Conservation (phyloP, 345 rosid genomes). For the Euphorbia tirucalli region DNA sequence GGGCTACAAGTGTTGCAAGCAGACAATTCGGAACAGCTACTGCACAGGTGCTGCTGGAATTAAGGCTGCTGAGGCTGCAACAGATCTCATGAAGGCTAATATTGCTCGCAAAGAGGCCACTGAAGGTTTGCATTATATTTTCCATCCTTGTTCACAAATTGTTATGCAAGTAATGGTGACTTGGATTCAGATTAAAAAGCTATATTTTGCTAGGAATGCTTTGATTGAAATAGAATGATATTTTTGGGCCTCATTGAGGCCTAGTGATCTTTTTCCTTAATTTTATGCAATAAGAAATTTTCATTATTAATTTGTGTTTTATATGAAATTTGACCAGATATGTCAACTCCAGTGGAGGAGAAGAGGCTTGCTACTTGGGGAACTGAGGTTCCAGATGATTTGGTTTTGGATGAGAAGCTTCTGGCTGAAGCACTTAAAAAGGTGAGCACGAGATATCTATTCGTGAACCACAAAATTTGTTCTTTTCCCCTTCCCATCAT, state of each 20-base stretch:
- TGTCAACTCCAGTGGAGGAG: slow-evolving; percentile 47
- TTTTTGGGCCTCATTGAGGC: background rate
- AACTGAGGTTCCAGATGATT: slow-evolving; percentile 59
- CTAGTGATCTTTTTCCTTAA: background rate
- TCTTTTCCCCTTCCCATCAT: background rate
- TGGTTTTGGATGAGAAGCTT: slow-evolving; percentile 58
- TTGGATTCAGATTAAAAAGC: background rate
- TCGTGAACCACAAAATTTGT: background rate
- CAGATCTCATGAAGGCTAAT: slow-evolving; percentile 68
- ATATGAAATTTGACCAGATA: slow-evolving; percentile 24
- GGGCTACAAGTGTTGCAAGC: slow-evolving; percentile 83
- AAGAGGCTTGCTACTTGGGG: slow-evolving; percentile 79
- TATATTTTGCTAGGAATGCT: background rate
- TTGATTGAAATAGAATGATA: background rate
- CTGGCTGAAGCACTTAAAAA: slow-evolving; percentile 64
- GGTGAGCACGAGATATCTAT: slow-evolving; percentile 29
- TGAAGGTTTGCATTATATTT: slow-evolving; percentile 36
- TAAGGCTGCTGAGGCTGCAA: slow-evolving; percentile 72
- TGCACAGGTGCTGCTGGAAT: slow-evolving; percentile 82
- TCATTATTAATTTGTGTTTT: background rate
- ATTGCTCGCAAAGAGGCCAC: slow-evolving; percentile 51
- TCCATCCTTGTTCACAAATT: background rate
- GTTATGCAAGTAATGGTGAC: background rate
- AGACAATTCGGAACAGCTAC: slow-evolving; percentile 66
- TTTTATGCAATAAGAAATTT: background rate